Base-by-base conservation (phyloP, 306 rosid species). In the Sophora flavescens region DNA sequence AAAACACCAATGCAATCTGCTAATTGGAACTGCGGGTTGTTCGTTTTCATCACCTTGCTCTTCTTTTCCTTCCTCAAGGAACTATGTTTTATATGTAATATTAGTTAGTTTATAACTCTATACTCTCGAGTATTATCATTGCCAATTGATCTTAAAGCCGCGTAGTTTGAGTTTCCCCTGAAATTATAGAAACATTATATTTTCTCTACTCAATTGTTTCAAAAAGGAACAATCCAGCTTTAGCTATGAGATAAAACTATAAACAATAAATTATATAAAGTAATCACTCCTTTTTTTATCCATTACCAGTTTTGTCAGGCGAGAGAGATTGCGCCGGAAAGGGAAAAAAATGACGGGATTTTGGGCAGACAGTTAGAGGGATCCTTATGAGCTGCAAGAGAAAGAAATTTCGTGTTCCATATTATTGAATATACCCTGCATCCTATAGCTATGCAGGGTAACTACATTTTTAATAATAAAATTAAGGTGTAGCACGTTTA, bases 261-360 rank as follows among this genome's bases (percentile, higher is more conserved):
- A 36, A 50, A 36, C 51, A 5, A 4, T 53, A 3, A 50, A 75
- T 22, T 36, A 5, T 14, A 42, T 22, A 6, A 8, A 4, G 30
- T 38, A 42, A 77, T 54, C 58, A 65, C 57, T 5, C 12, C 11
- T 6, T 36, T 63, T 52, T 5, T 68, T 59, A 17, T 56, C 77
- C 22, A 48, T 14, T 26, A 10, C 16, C 52, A 13, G 58, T 39
- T 78, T 38, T 26, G 41, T 38, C 51, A 26, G 51, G 48, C 15
- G 14, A 22, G n/a, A 54, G 14, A 38, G 26, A 72, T 39, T 13
- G 14, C 4, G 28, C 62, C 16, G 13, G 33, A 15, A 32, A 68
- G 5, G 3, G 22, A 2, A 30, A 50, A 69, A 32, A 8, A 32
- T n/a, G 10, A 30, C 2, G 8, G 18, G 3, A 30, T 4, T 28